Evolutionary conservation across 495 filamentous ascomycete genomes (phyloP).

Genomic region (Penicillium coffeae): DNA sequence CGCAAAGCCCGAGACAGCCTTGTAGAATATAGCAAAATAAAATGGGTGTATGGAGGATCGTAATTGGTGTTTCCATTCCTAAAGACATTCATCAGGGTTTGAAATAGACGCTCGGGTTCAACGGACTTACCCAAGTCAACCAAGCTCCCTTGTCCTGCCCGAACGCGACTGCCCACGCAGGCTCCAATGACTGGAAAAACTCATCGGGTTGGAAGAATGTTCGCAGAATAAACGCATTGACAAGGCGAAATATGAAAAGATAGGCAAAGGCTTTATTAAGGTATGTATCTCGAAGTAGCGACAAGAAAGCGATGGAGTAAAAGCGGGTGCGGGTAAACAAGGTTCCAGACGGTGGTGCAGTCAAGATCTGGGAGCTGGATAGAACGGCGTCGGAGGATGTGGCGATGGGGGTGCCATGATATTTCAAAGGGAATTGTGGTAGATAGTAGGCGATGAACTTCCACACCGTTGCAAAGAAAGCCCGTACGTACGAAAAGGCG

Average conservation of each 20-base stretch:
- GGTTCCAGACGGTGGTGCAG: neutral
- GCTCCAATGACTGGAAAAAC: slow-evolving; percentile 94
- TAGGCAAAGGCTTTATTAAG: slow-evolving; percentile 16
- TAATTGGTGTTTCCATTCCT: slow-evolving; percentile 94
- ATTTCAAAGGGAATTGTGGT: neutral
- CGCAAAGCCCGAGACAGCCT: slow-evolving; percentile 50
- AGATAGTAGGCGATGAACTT: no score
- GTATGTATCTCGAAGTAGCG: neutral
- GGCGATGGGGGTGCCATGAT: neutral
- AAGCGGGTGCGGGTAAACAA: neutral
- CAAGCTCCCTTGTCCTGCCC: slow-evolving; percentile 73
- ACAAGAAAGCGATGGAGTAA: neutral
- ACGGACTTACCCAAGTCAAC: slow-evolving; percentile 94
- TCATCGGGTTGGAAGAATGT: slow-evolving; percentile 99
- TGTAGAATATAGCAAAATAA: slow-evolving; percentile 77
- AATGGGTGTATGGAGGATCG: slow-evolving; percentile 90
- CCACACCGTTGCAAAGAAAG: no score
- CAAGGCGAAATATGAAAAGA: slow-evolving; percentile 71
- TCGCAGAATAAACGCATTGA: slow-evolving; percentile 76
- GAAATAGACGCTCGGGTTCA: no score
- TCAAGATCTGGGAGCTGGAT: neutral
- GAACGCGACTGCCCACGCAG: slow-evolving; percentile 88
- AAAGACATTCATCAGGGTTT: no score
- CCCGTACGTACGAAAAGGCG: no score
- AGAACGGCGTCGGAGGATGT: neutral